These are phyloP conservation scores for Calocybe gambosa DNA, from an alignment of 1,284 basidiomycete species.

Conservation along the genomic window DNA sequence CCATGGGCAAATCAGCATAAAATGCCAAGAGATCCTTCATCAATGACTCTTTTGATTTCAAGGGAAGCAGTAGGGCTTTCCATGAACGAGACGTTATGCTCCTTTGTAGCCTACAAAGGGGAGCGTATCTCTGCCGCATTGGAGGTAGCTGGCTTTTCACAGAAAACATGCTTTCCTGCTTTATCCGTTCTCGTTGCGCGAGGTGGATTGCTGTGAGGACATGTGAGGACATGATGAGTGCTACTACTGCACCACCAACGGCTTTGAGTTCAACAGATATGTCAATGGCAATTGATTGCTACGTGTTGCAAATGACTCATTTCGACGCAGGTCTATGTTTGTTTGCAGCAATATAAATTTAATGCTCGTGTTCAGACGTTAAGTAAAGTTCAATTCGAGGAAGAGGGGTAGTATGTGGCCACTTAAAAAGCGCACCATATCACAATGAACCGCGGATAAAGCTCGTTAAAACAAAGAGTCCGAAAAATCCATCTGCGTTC, in stretches of 20 bases:
- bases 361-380: too few species aligned
- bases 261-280: too few species aligned
- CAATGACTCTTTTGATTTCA: conserved; percentile 62
- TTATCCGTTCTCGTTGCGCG: conserved; percentile 70
- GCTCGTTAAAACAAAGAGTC: too few species aligned
- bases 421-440: too few species aligned
- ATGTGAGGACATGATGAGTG: conserved; percentile 15
- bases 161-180: conserved; percentile 81
- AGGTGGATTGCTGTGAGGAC: conserved; percentile 21
- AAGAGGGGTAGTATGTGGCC: too few species aligned
- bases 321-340: too few species aligned
- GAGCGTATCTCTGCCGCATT: conserved; percentile 62
- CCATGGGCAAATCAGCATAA: conserved; percentile 67
- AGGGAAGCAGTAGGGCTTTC: conserved; percentile 72
- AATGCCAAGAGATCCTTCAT: conserved; percentile 60
- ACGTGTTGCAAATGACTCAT: too few species aligned
- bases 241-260: too few species aligned
- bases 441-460: too few species aligned
- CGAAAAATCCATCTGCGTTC: neutral
- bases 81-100: conserved; percentile 82
- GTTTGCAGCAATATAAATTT: too few species aligned
- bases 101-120: conserved; percentile 66
- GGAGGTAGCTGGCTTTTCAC: conserved; percentile 76
- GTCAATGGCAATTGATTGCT: too few species aligned
- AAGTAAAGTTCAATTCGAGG: too few species aligned